Base-by-base conservation (phyloP, 2,329 filamentous ascomycete species). In the Cladosporium sp. region DNA sequence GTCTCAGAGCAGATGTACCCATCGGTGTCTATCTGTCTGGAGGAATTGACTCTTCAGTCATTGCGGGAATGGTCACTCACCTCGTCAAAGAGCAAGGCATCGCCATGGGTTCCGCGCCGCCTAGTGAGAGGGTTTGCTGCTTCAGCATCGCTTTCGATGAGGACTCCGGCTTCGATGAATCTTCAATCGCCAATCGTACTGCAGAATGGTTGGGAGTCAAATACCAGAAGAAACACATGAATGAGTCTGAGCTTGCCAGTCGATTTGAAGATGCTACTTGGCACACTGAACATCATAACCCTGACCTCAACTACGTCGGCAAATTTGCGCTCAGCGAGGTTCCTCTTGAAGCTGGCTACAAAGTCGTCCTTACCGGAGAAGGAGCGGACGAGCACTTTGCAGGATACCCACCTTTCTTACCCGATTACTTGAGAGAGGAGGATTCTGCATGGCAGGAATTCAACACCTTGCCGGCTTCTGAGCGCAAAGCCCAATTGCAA, bases 11-110 rank as follows among this genome's bases (percentile, higher is more conserved):
- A 1, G 79, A 83, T 58, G 79, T 82, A 0, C 77, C 77, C 0
- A 68, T 82, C 3, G 79, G 77, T 2, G 66, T 83, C 45, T 82
- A 78, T 50, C 65, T 82, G 0, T 76, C 71, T 18, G 79, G 80
- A 4, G 80, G 79, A 1, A 72, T 83, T 42, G 79, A 82, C 58
- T 80, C 77, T 0, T 81, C 78, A 0, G 69, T 72, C 1, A 63
- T 82, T 18, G 78, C 78, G 7, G 79, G 79, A 3, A 80, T 83
- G 57, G 72, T 76, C 2, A 73, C 72, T 1, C 68, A 80, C 52
- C 67, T 82, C 1, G 68, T 73, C n/a, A 66, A 70, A 35, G 67
- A 76, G 41, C 63, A 75, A 43, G 69, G 72, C n/a, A 63, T 69
- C 18, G 63, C 67, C 30, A 62, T 78, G n/a, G 76, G 78, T 13